Evolutionary conservation across 495 filamentous ascomycete genomes (phyloP), one percentile per base, ranked within the genome.

Genomic region (Annulohypoxylon stygium): DNA sequence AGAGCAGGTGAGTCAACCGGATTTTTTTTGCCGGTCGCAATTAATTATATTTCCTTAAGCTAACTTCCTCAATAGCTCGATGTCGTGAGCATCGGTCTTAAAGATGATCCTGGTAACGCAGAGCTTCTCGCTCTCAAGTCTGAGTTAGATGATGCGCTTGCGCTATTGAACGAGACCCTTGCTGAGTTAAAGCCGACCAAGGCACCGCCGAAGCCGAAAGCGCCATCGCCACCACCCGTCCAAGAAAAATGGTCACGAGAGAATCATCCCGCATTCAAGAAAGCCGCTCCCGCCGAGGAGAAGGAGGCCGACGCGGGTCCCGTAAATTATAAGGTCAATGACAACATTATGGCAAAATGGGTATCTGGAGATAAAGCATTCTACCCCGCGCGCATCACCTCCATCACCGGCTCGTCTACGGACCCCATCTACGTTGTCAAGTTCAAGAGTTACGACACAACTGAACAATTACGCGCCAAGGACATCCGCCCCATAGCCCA

Each of bases 301-400:
- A 79, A 81, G 50, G 83, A 88, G 61, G 73, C 79, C 14, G 77
- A 86, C 4, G 78, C 81, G 4, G 75, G 78, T 0, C 82, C 83
- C 5, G 82, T 83, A 10, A 87, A 86, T 2, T 97, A 94, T 80
- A 87, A 92, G 59, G 93, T 98, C 69, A 97, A 97, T 76, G 96
- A 98, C 76, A 90, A 84, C 34, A 92, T 97, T 41, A 85, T 97
- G 78, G 96, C 95, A 25, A 93, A 93, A 78, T 99, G 94, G 94
- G 83, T 91, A 37, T 92, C 93, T 3, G 95, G 93, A 47, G 96
- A 98, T 79, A 93, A 93, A 76, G 86, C 87, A 7, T 97, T 95
- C 86, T 98, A 98, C 83, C 92, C 93, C 34, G 96, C 97, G 43
- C 90, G 93, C 66, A 97, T 99, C 81, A 96, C 92, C 16, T 94